Evolutionary conservation across 2,329 filamentous ascomycete genomes (phyloP).

Genomic region (Fusarium coffeatum): DNA sequence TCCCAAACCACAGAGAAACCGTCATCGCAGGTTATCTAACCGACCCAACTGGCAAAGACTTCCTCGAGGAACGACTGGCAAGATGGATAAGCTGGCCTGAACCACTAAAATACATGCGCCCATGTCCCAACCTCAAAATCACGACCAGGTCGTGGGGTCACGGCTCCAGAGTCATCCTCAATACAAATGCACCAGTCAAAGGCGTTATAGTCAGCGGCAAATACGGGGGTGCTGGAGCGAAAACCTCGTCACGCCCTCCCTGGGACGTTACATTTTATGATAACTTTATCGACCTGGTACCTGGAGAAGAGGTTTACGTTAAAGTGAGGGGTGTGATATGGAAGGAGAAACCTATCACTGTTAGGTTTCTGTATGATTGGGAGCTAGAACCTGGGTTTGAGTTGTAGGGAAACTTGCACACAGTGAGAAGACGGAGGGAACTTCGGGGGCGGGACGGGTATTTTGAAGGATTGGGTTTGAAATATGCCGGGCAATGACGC

Average conservation of each 20-base stretch:
- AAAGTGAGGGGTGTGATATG: rapidly evolving
- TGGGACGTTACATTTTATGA: conserved; percentile 1
- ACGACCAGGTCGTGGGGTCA: rapidly evolving
- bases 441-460: background rate
- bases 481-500: background rate
- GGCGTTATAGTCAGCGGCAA: background rate
- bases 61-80: rapidly evolving
- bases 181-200: background rate
- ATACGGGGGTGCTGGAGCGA: rapidly evolving
- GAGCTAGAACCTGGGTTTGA: background rate
- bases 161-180: background rate
- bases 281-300: background rate
- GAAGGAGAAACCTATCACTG: rapidly evolving
- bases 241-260: too few relatives aligned
- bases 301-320: background rate
- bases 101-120: background rate
- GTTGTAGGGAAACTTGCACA: too few relatives aligned
- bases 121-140: background rate
- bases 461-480: background rate
- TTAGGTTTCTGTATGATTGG: conserved; percentile 18
- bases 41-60: rapidly evolving
- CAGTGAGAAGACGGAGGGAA: too few relatives aligned
- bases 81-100: conserved; percentile 21
- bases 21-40: background rate
- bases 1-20: background rate